phyloP scores from a whole-genome alignment of 148 eudicot species.

The Selenicereus undatus region DNA sequence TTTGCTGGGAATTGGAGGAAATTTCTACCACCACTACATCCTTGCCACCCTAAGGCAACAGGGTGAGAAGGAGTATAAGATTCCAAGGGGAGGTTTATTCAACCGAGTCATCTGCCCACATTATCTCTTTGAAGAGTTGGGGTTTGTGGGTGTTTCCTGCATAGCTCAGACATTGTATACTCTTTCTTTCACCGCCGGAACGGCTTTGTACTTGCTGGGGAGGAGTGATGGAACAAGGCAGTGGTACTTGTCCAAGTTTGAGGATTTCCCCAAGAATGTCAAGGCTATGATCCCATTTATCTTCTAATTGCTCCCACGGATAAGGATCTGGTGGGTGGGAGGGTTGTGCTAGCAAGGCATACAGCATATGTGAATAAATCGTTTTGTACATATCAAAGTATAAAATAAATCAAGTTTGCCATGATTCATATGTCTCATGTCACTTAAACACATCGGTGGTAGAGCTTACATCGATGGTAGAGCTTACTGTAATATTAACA shows the following conservation, averaged over 20 bases:
- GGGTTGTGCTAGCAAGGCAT: not conserved
- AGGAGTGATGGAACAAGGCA: constrained; percentile 57
- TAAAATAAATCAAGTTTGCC: not conserved
- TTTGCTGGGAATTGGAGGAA: constrained; percentile 38
- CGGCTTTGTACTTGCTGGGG: constrained; percentile 43
- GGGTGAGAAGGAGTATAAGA: constrained; percentile 50
- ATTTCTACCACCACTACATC: constrained; percentile 48
- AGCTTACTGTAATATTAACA: too few relatives aligned
- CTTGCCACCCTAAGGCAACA: constrained; percentile 33
- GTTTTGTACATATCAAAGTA: not conserved
- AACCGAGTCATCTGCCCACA: constrained; percentile 56
- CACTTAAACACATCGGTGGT: not conserved
- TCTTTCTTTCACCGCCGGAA: constrained; percentile 35
- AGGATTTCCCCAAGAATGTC: constrained; percentile 49
- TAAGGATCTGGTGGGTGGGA: not conserved
- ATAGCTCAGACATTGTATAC: constrained; percentile 51
- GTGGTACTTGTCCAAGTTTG: constrained; percentile 66
- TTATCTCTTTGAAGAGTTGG: constrained; percentile 51
- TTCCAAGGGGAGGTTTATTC: constrained; percentile 60
- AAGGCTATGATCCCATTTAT: constrained; percentile 60
- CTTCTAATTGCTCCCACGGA: constrained; percentile 22
- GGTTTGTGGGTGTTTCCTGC: constrained; percentile 44
- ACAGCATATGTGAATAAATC: not conserved
- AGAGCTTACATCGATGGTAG: too few relatives aligned
- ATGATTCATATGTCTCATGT: not conserved